Evolutionary conservation across 352 stramenopile species (phyloP).

Genomic region (Globisporangium cystogenes): DNA sequence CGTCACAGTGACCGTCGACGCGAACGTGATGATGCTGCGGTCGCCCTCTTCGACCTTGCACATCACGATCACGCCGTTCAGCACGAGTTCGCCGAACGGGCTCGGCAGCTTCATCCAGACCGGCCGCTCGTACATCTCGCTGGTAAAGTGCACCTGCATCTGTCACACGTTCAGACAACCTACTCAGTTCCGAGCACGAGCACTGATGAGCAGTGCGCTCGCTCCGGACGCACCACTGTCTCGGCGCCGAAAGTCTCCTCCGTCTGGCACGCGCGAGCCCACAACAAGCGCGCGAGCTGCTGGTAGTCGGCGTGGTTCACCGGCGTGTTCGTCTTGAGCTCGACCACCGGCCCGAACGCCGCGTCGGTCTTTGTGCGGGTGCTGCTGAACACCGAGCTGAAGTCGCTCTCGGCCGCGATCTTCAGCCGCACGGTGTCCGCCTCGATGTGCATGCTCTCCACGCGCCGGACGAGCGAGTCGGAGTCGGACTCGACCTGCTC

Average conservation of each 20-base stretch:
- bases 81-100: neutral
- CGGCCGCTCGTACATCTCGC: neutral
- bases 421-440: constrained; percentile 4
- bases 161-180: too few species aligned
- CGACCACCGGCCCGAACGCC: constrained; percentile 5
- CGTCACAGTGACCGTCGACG: constrained; percentile 1
- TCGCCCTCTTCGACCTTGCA: constrained; percentile 4
- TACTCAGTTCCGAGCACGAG: too few species aligned
- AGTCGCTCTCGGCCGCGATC: constrained; percentile 1
- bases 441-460: constrained; percentile 9
- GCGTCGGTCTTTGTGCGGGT: constrained; percentile 3
- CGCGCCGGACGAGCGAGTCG: constrained; percentile 4
- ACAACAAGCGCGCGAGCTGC: too few species aligned
- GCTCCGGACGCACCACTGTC: too few species aligned
- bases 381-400: constrained; percentile 5
- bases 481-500: neutral
- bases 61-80: constrained; percentile 5
- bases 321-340: constrained; percentile 12
- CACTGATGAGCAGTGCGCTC: too few species aligned
- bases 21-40: constrained; percentile 6
- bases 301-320: constrained; percentile 2
- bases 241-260: too few species aligned
- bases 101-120: neutral
- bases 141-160: neutral
- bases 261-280: too few species aligned